Conservation (phyloP, 352 stramenopile genomes). For the Saprolegnia parasitica region DNA sequence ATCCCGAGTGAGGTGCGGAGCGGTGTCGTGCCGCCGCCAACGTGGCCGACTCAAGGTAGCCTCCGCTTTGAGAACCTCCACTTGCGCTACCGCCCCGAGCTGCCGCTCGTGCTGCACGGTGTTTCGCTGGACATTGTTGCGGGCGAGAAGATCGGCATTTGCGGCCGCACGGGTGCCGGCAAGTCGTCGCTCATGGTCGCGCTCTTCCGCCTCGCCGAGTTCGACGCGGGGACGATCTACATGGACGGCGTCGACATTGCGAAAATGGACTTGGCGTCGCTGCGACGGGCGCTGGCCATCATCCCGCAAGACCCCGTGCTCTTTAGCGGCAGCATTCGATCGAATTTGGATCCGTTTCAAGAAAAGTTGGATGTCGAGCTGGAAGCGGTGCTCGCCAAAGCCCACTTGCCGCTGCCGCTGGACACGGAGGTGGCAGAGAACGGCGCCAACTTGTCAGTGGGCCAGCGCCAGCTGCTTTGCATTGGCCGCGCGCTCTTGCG, state of each 20-base stretch:
- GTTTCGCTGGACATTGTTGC: background rate
- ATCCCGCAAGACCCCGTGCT: conserved; percentile 65
- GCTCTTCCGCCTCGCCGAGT: conserved; percentile 70
- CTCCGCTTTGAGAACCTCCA: conserved; percentile 50
- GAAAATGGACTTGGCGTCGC: conserved; percentile 51
- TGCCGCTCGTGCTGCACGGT: conserved; percentile 6
- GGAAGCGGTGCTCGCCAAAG: background rate
- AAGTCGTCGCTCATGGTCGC: conserved; percentile 67
- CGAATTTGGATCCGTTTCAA: conserved; percentile 31
- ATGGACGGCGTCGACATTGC: conserved; percentile 72
- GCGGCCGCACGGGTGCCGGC: conserved; percentile 48
- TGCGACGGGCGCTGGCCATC: conserved; percentile 57
- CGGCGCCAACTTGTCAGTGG: conserved; percentile 73
- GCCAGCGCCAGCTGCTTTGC: conserved; percentile 45
- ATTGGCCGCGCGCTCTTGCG: conserved; percentile 85
- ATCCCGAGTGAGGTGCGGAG: background rate
- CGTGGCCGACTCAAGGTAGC: too few species aligned
- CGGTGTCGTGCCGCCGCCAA: too few species aligned
- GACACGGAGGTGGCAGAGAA: conserved; percentile 41
- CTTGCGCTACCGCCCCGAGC: conserved; percentile 45
- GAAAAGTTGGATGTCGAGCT: conserved; percentile 11
- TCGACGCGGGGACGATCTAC: conserved; percentile 51
- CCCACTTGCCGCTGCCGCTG: background rate
- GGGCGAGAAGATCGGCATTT: conserved; percentile 32
- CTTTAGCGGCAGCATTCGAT: conserved; percentile 28